phyloP scores from a whole-genome alignment of 1,284 basidiomycete species.

The Sanghuangporus weigelae region DNA sequence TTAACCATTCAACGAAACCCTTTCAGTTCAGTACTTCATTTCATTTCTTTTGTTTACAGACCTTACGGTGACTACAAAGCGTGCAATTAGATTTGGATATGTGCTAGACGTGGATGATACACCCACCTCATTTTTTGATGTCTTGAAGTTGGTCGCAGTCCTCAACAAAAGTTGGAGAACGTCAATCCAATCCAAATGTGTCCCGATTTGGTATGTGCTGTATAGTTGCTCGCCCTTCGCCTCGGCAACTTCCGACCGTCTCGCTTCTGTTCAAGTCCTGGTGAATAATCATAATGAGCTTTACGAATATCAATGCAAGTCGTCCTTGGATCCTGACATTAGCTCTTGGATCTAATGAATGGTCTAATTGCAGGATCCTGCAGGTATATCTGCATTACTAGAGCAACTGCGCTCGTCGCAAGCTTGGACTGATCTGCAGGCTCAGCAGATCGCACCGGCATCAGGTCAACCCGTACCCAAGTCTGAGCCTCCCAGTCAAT shows the following conservation, averaged over 20 bases:
- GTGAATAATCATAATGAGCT: constrained; percentile 22
- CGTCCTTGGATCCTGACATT: background rate
- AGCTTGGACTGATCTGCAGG: constrained; percentile 49
- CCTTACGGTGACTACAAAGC: constrained; percentile 19
- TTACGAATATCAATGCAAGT: constrained; percentile 34
- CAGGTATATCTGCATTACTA: constrained; percentile 57
- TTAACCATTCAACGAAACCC: background rate
- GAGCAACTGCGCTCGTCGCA: constrained; percentile 58
- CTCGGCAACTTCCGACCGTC: background rate
- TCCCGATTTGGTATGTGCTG: constrained; percentile 1
- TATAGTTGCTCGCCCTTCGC: background rate
- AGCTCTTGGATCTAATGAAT: constrained; percentile 5
- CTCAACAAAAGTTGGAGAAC: background rate
- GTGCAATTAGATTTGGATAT: background rate
- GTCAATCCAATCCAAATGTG: too few relatives aligned
- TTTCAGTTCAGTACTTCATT: background rate
- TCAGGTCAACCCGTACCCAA: background rate
- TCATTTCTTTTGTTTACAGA: background rate
- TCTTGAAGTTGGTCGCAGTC: constrained; percentile 12
- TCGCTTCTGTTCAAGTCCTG: background rate
- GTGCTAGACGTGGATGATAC: background rate
- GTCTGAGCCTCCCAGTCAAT: background rate
- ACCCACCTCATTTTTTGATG: constrained; percentile 19
- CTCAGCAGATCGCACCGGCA: constrained; percentile 1
- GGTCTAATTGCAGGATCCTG: constrained; percentile 43